Percentiles rank a stretch among this genome's conserved stretches.
phyloP scores from a whole-genome alignment of 768 basidiomycete species.

The Hericium coralloides region DNA sequence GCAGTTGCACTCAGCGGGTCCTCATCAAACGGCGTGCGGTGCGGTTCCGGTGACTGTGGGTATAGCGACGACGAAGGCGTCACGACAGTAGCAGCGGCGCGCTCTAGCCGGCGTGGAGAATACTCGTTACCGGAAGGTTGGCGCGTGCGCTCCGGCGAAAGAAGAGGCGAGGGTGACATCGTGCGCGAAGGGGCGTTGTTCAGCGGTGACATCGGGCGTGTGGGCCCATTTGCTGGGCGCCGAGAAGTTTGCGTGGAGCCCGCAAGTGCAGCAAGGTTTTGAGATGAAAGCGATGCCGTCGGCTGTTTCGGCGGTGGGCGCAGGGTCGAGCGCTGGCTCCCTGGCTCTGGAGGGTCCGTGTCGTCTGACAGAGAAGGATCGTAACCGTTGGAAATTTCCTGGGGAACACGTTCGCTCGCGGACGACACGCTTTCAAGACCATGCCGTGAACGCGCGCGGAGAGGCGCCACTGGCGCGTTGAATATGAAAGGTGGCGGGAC shows the following conservation, averaged over 20 bases:
- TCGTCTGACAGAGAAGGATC: conserved; percentile 55
- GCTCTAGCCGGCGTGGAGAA: conserved; percentile 1
- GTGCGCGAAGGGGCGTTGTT: not conserved
- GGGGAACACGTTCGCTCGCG: conserved; percentile 46
- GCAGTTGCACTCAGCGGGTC: conserved; percentile 14
- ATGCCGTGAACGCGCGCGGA: conserved; percentile 47
- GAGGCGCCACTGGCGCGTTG: conserved; percentile 33
- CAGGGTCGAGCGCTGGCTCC: conserved; percentile 32
- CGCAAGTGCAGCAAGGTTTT: conserved; percentile 16
- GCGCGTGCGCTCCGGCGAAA: conserved; percentile 11
- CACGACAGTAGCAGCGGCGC: not conserved
- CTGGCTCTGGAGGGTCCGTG: conserved; percentile 49
- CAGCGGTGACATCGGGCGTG: not conserved
- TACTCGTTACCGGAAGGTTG: conserved; percentile 9
- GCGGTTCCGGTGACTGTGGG: conserved; percentile 16
- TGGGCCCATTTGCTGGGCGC: conserved; percentile 7
- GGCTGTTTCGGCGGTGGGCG: conserved; percentile 30
- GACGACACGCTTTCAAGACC: conserved; percentile 68
- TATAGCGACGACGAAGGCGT: conserved; percentile 10
- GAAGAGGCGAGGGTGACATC: conserved; percentile 9
- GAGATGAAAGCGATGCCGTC: conserved; percentile 29
- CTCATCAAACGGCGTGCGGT: conserved; percentile 7
- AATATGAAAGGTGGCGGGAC: conserved; percentile 37
- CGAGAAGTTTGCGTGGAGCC: not conserved
- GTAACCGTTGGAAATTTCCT: conserved; percentile 51